Percentiles rank a stretch among this genome's conserved stretches.
phyloP scores from a whole-genome alignment of 2,329 filamentous ascomycete genomes.

The Venturia nashicola region DNA sequence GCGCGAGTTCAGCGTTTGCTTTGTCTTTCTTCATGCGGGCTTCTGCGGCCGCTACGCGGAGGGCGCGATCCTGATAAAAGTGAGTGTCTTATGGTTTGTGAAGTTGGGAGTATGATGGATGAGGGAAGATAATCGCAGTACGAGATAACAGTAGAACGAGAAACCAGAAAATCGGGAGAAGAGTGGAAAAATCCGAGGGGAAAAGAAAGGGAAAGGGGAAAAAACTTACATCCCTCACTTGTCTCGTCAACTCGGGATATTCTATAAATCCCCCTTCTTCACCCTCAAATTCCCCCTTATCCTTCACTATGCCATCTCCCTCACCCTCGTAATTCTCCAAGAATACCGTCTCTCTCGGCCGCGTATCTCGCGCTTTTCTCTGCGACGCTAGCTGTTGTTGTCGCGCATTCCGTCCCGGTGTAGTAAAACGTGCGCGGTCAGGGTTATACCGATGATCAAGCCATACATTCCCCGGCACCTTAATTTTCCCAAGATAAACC shows the following conservation, averaged over 20 bases:
- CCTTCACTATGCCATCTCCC: neutral
- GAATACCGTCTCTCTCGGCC: neutral
- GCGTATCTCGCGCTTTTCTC: too few species aligned
- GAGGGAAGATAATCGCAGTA: too few species aligned
- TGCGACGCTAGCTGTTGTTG: neutral
- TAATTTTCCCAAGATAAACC: neutral
- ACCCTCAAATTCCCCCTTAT: neutral
- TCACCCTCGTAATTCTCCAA: neutral
- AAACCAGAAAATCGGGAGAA: too few species aligned
- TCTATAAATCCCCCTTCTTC: neutral
- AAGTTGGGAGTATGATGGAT: too few species aligned
- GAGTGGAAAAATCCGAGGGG: neutral
- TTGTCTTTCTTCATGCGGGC: slow-evolving; percentile 2
- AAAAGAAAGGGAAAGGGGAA: neutral
- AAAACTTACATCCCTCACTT: neutral
- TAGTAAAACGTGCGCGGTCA: neutral
- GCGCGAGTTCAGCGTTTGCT: neutral
- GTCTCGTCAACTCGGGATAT: neutral
- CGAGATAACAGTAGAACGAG: too few species aligned
- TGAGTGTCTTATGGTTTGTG: too few species aligned
- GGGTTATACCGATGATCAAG: neutral
- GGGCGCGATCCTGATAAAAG: neutral
- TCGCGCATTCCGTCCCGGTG: neutral
- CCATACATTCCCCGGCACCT: neutral
- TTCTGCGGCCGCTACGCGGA: slow-evolving; percentile 1